phyloP scores from a whole-genome alignment of 2,329 filamentous ascomycete genomes.

The Clarireedia paspali region DNA sequence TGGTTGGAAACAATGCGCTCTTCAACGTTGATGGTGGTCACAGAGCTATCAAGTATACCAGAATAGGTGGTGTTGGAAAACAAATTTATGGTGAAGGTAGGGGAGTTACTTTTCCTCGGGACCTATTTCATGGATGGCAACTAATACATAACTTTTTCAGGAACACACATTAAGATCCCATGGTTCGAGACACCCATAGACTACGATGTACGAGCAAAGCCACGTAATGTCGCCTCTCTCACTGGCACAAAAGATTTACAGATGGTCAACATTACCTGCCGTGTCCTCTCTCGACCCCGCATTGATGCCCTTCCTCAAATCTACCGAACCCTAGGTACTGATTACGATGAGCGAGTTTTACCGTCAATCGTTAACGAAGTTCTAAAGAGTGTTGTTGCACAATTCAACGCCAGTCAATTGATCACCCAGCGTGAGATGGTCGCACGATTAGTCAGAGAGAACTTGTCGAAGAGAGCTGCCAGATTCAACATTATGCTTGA shows the following conservation, averaged over 20 bases:
- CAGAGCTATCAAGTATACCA: slow-evolving; percentile 96
- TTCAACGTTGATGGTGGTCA: slow-evolving; percentile 96
- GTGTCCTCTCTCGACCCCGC: slow-evolving; percentile 89
- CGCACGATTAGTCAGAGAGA: slow-evolving; percentile 82
- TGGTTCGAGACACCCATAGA: slow-evolving; percentile 97
- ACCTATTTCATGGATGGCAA: neutral
- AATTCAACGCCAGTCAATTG: slow-evolving; percentile 97
- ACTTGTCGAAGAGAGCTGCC: slow-evolving; percentile 81
- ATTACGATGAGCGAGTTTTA: slow-evolving; percentile 95
- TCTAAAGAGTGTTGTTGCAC: slow-evolving; percentile 94
- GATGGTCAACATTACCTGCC: slow-evolving; percentile 99
- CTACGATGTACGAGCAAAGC: slow-evolving; percentile 97
- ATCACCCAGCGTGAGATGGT: slow-evolving; percentile 99
- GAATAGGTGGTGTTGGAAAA: slow-evolving; percentile 85
- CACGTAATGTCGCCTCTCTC: slow-evolving; percentile 90
- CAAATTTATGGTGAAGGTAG: slow-evolving; percentile 94
- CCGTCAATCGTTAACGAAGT: slow-evolving; percentile 99
- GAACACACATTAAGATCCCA: slow-evolving; percentile 87
- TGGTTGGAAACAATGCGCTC: slow-evolving; percentile 49
- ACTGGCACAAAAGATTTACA: slow-evolving; percentile 98
- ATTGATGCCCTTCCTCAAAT: slow-evolving; percentile 89
- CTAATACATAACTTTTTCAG: slow-evolving; percentile 36
- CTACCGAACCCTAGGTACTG: slow-evolving; percentile 87
- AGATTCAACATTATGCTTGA: slow-evolving; percentile 97
- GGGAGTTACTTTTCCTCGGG: slow-evolving; percentile 8